phyloP scores from a whole-genome alignment of 257 asterid genomes.

The Avicennia marina region DNA sequence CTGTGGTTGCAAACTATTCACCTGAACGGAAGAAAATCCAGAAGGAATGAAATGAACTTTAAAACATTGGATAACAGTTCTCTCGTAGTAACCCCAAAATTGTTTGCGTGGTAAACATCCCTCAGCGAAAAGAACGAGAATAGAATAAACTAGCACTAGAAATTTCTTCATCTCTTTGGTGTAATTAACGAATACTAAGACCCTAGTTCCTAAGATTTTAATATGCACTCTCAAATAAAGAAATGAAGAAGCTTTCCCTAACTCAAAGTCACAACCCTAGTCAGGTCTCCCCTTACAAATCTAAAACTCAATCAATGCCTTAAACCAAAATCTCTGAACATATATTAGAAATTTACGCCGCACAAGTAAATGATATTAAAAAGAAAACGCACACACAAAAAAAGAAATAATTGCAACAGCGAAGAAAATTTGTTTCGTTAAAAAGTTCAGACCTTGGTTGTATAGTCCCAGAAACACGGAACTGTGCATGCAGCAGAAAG shows the following conservation, averaged over 20 bases:
- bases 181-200: neutral
- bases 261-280: neutral
- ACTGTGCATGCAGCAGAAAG: neutral
- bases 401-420: neutral
- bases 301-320: neutral
- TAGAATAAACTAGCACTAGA: no score
- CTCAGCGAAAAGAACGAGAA: no score
- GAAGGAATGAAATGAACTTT: neutral
- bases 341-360: neutral
- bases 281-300: neutral
- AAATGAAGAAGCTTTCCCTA: neutral
- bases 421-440: no score
- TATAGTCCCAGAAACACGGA: no score
- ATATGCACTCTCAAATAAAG: neutral
- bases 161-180: no score
- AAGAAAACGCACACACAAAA: neutral
- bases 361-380: neutral
- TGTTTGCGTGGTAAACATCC: no score
- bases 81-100: no score
- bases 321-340: neutral
- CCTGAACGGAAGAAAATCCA: conserved; percentile 33
- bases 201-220: neutral
- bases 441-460: no score
- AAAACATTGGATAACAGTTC: neutral
- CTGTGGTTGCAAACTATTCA: conserved; percentile 55